Percentiles rank a stretch among this genome's conserved stretches.
These are phyloP conservation scores for Hydnomerulius pinastri DNA, from an alignment of 768 basidiomycete species.

Conservation along the genomic window DNA sequence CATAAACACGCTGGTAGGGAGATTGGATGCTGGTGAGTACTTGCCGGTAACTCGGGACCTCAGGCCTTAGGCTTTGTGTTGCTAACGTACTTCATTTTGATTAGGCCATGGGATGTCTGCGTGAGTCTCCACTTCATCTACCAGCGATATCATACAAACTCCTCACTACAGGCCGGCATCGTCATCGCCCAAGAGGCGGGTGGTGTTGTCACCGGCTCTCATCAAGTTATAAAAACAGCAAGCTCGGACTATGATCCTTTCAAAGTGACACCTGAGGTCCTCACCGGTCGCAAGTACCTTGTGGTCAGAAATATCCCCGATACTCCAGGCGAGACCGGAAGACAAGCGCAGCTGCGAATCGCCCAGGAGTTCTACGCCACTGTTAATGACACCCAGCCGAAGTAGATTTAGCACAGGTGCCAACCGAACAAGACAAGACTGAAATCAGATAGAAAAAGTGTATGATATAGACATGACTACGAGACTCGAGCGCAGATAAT, in stretches of 20 bases:
- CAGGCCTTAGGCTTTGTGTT: neutral
- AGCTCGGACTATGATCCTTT: conserved; percentile 43
- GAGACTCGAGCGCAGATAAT: no score
- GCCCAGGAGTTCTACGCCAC: conserved; percentile 86
- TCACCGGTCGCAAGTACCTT: conserved; percentile 80
- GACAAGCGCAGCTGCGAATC: conserved; percentile 75
- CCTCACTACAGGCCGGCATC: conserved; percentile 67
- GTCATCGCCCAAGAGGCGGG: conserved; percentile 93
- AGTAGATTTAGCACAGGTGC: conserved; percentile 28
- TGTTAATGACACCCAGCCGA: conserved; percentile 68
- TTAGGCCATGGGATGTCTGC: conserved; percentile 85
- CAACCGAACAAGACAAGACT: neutral
- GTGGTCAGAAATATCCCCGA: conserved; percentile 72
- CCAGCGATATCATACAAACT: neutral
- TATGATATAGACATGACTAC: neutral
- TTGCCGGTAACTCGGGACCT: neutral
- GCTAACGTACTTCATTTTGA: neutral
- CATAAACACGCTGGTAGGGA: conserved; percentile 49
- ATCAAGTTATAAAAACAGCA: conserved; percentile 44
- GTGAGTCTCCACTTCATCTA: conserved; percentile 34
- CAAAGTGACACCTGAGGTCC: conserved; percentile 65
- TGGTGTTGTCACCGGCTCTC: conserved; percentile 72
- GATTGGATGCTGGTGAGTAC: conserved; percentile 68
- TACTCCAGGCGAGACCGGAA: conserved; percentile 60
- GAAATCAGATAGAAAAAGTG: neutral